These are phyloP conservation scores for Calycina herbarum DNA, from an alignment of 2,329 filamentous ascomycete species.

Conservation along the genomic window DNA sequence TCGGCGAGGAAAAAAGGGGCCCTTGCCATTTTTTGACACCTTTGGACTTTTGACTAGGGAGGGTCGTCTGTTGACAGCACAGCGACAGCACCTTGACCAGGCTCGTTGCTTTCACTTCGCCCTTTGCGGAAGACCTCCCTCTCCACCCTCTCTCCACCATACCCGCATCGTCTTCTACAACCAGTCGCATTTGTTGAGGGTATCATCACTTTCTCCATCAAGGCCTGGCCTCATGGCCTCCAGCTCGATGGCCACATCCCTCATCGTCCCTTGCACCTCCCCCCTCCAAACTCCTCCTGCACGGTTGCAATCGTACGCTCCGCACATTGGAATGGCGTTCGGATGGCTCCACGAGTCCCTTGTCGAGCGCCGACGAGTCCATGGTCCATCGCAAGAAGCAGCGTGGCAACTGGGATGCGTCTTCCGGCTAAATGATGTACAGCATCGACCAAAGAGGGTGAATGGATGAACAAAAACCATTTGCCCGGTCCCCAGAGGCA, in stretches of 20 bases:
- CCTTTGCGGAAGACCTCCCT: background rate
- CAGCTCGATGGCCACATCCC: background rate
- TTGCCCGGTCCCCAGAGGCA: background rate
- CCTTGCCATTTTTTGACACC: too few relatives aligned
- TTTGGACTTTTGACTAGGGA: too few relatives aligned
- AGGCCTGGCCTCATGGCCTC: background rate
- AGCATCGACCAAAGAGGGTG: background rate
- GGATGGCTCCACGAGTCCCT: background rate
- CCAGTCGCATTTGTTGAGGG: background rate
- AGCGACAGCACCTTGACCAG: background rate
- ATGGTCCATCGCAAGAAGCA: background rate
- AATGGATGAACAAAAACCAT: background rate
- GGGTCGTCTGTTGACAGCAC: background rate
- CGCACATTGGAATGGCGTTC: background rate
- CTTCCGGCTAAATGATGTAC: constrained; percentile 1
- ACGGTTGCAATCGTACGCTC: background rate
- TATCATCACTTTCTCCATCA: background rate
- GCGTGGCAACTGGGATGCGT: constrained; percentile 10
- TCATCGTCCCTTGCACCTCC: background rate
- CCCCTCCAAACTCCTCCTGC: background rate
- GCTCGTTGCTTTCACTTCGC: background rate
- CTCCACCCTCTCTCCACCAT: too few relatives aligned
- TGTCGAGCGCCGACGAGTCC: background rate
- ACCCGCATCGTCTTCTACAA: background rate
- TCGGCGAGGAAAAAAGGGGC: background rate